These are phyloP conservation scores for Smittium mucronatum DNA, from an alignment of 371 early-diverging fungal species.

Conservation along the genomic window DNA sequence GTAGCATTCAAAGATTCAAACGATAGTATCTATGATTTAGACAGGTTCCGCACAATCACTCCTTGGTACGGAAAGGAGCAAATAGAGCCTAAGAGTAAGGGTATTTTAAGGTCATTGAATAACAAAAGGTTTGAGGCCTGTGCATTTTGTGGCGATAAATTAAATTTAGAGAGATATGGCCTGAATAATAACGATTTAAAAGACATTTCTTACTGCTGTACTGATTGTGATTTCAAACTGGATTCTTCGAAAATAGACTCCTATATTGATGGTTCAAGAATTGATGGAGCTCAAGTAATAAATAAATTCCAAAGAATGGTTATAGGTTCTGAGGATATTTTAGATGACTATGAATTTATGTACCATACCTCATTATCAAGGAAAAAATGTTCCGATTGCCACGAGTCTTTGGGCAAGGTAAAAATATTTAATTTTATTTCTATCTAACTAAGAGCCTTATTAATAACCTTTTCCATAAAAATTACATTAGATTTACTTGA, in stretches of 20 bases:
- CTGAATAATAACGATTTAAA: not conserved
- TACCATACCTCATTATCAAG: not conserved
- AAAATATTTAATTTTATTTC: too few relatives aligned
- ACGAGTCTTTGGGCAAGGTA: not conserved
- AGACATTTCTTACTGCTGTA: not conserved
- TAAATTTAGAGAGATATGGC: not conserved
- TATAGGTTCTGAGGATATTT: not conserved
- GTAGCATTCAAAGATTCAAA: not conserved
- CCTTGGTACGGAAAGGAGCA: not conserved
- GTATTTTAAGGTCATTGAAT: not conserved
- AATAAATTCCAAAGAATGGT: not conserved
- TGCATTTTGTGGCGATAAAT: not conserved
- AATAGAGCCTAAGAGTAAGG: not conserved
- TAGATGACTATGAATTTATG: not conserved
- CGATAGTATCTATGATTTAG: not conserved
- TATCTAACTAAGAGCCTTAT: too few relatives aligned
- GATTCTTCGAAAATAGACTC: not conserved
- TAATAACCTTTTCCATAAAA: too few relatives aligned
- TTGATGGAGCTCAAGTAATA: not conserved
- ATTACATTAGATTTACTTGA: constrained; percentile 29
- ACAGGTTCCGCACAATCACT: not conserved
- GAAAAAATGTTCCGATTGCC: not conserved
- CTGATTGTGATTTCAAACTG: not conserved
- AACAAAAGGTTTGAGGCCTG: not conserved
- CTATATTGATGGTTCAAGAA: not conserved